Evolutionary conservation across 2,329 filamentous ascomycete genomes (phyloP), one percentile per base, ranked within the genome.

Genomic region (Beauveria sp.): DNA sequence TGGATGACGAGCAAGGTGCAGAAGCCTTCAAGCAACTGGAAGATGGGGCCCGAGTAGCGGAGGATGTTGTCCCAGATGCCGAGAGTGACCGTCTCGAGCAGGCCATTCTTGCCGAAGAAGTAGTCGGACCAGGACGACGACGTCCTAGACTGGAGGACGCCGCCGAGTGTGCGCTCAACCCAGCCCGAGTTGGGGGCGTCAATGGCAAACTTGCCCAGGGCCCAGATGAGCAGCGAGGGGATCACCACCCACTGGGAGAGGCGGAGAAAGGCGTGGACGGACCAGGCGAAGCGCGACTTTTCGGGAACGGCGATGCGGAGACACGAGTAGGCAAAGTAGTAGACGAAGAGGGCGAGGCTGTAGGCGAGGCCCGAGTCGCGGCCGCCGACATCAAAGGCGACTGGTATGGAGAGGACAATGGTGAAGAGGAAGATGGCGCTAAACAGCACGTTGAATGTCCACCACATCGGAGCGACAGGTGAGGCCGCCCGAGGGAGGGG

Each of bases 341-440:
- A 98, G 69, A 84, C 81, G 68, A 93, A 93, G 60, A 98, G 85
- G 53, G 90, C 86, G 59, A 98, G 84, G 72, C 92, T 97, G 79
- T 96, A 98, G 65, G 92, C 93, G 71, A 99, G 82, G 63, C 95
- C 95, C 71, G 92, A 96, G 69, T 95, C 93, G 70, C 91, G 88
- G 65, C 95, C 95, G 73, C 95, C 95, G 70, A 98, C 93, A 84
- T 99, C 95, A 79, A 98, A 98, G 70, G 93, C 91, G 72, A 99
- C 87, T 64, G 95, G 95, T 73, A 99, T 95, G 65, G 92, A 96
- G 72, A 98, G 89, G 72, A 98, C 87, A 74, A 97, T 92, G 77
- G 90, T 90, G 76, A 93, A 83, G 69, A 98, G 86, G 78, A 97
- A 98, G 76, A 91, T 77, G 72, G 88, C 81, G 77, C 91, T 91